Conservation (phyloP, 2,329 filamentous ascomycete species). For the Pseudocercospora pini-densiflorae region DNA sequence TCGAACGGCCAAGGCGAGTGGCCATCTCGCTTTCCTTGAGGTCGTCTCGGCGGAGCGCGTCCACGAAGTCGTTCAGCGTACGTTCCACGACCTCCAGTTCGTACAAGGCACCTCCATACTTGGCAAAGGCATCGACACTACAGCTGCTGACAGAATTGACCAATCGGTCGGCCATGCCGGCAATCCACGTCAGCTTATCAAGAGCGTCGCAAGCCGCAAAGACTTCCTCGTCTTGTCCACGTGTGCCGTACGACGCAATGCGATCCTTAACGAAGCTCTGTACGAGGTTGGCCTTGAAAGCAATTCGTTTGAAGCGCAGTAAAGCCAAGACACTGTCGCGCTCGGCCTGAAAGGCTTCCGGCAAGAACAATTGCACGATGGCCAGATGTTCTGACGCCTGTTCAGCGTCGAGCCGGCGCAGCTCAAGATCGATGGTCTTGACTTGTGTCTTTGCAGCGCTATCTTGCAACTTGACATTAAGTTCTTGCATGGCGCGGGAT, state of each 20-base stretch:
- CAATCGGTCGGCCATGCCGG: constrained; percentile 82
- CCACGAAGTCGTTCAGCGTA: constrained; percentile 85
- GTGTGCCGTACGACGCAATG: constrained; percentile 68
- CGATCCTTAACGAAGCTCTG: constrained; percentile 79
- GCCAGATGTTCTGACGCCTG: constrained; percentile 86
- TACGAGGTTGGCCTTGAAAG: constrained; percentile 84
- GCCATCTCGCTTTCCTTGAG: constrained; percentile 83
- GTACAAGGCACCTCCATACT: constrained; percentile 77
- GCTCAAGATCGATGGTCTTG: constrained; percentile 91
- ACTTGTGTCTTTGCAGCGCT: constrained; percentile 90
- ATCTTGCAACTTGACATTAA: constrained; percentile 91
- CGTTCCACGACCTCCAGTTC: constrained; percentile 92
- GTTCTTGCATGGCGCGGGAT: constrained; percentile 92
- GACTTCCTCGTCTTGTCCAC: constrained; percentile 75
- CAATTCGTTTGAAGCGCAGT: constrained; percentile 83
- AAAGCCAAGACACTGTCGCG: constrained; percentile 86
- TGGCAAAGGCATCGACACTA: constrained; percentile 75
- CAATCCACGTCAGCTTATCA: constrained; percentile 84
- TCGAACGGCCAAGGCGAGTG: constrained; percentile 77
- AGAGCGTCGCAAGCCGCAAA: constrained; percentile 80
- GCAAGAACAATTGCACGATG: constrained; percentile 87
- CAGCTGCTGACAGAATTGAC: constrained; percentile 79
- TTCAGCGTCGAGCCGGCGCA: constrained; percentile 83
- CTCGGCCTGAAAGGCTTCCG: constrained; percentile 79
- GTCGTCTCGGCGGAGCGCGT: constrained; percentile 80